phyloP scores from a whole-genome alignment of 75 land plant genomes.

The Isoetes taiwanensis region DNA sequence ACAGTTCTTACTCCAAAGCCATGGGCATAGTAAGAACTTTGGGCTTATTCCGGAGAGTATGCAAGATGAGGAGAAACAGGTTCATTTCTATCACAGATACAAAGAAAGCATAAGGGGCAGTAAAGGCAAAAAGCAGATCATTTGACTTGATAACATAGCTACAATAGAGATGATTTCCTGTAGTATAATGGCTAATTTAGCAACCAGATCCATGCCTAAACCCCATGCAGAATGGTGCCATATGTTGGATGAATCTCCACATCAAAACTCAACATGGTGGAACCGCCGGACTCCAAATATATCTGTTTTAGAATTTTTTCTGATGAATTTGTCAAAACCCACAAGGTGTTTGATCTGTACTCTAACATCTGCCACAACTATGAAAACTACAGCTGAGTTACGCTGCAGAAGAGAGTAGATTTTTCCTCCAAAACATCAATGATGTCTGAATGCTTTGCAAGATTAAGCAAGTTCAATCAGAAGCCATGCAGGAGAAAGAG shows the following conservation, averaged over 20 bases:
- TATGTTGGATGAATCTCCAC: background rate
- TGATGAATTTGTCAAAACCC: background rate
- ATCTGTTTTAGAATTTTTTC: background rate
- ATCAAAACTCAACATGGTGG: constrained; percentile 7
- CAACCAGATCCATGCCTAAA: background rate
- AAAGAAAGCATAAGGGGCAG: constrained; percentile 3
- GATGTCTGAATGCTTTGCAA: too few species aligned
- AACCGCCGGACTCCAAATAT: background rate
- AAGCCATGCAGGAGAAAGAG: too few species aligned
- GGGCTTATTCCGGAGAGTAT: background rate
- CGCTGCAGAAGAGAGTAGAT: too few species aligned
- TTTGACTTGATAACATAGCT: constrained; percentile 1
- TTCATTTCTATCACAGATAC: background rate
- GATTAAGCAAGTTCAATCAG: too few species aligned
- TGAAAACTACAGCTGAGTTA: too few species aligned
- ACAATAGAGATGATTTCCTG: constrained; percentile 1
- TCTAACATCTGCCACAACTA: too few species aligned
- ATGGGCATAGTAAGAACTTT: background rate
- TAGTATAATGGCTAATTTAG: background rate
- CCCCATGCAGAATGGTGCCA: background rate
- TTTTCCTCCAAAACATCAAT: too few species aligned
- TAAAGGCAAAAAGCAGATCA: background rate
- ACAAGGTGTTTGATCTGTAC: too few species aligned
- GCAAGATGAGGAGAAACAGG: background rate
- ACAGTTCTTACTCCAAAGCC: background rate